Evolutionary conservation across 116 monocot species (phyloP).

Genomic region (Dioscorea cayenensis): DNA sequence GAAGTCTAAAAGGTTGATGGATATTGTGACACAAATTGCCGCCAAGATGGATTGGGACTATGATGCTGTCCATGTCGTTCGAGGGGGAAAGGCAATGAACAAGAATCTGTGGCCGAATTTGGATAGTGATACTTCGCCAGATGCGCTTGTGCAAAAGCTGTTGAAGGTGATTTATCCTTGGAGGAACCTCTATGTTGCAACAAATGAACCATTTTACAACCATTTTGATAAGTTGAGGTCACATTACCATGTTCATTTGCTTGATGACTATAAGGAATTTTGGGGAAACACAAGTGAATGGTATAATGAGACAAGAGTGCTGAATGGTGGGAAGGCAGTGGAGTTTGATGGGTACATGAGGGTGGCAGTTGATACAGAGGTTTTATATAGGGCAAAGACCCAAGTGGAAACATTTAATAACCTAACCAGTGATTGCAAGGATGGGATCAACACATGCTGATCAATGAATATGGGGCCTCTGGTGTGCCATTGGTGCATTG

Average conservation of each 20-base stretch:
- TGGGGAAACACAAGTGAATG: slow-evolving; percentile 90
- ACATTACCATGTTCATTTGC: slow-evolving; percentile 86
- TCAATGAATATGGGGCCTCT: slow-evolving; percentile 26
- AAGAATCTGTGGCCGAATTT: slow-evolving; percentile 80
- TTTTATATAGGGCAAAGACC: slow-evolving; percentile 81
- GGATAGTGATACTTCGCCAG: slow-evolving; percentile 77
- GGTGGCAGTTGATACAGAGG: slow-evolving; percentile 90
- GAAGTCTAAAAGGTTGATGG: slow-evolving; percentile 92
- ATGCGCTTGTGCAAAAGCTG: slow-evolving; percentile 52
- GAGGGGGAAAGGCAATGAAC: slow-evolving; percentile 72
- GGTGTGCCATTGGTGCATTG: background rate
- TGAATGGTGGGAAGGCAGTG: slow-evolving; percentile 61
- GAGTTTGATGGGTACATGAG: slow-evolving; percentile 95
- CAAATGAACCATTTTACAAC: slow-evolving; percentile 91
- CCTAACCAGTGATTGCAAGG: slow-evolving; percentile 85
- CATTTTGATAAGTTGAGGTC: slow-evolving; percentile 96
- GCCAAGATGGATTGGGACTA: slow-evolving; percentile 97
- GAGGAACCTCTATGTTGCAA: slow-evolving; percentile 92
- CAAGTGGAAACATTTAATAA: slow-evolving; percentile 91
- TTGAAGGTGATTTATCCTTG: slow-evolving; percentile 36
- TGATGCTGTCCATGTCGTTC: slow-evolving; percentile 83
- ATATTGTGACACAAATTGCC: slow-evolving; percentile 72
- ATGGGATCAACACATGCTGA: slow-evolving; percentile 80
- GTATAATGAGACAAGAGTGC: slow-evolving; percentile 70
- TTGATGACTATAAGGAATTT: slow-evolving; percentile 88